Evolutionary conservation across 106 monocot species (phyloP).

Genomic region (Phalaenopsis equestris): DNA sequence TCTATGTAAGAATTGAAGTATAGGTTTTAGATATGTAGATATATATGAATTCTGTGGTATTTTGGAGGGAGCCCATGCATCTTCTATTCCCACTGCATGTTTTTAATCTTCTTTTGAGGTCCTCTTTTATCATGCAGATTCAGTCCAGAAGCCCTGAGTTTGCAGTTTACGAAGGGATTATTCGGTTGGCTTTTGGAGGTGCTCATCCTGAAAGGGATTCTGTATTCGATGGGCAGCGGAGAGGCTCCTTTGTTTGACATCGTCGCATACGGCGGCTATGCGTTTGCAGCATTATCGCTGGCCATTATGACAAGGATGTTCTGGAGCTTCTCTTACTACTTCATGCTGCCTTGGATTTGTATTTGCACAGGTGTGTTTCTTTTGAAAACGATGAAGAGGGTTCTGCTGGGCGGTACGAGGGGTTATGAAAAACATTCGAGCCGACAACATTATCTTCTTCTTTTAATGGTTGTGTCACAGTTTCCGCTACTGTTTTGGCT

Average conservation of each 20-base stretch:
- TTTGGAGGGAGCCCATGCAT: no score
- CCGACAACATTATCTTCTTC: conserved; percentile 29
- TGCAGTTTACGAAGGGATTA: conserved; percentile 39
- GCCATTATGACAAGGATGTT: conserved; percentile 21
- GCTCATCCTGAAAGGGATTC: conserved; percentile 26
- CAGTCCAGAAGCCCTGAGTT: conserved; percentile 27
- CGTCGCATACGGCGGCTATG: conserved; percentile 36
- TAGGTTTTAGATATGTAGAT: no score
- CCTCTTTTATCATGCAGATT: conserved; percentile 18
- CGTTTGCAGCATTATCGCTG: conserved; percentile 23
- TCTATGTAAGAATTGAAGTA: no score
- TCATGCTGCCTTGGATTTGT: conserved; percentile 31
- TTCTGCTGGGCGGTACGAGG: conserved; percentile 21
- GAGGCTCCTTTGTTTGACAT: conserved; percentile 34
- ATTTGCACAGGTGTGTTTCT: conserved; percentile 36
- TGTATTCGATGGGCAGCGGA: conserved; percentile 23
- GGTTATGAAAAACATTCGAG: conserved; percentile 26
- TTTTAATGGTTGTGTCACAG: conserved; percentile 29
- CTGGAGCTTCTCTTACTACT: conserved; percentile 29
- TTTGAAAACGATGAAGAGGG: conserved; percentile 43
- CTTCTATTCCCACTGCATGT: background rate
- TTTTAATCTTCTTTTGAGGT: background rate
- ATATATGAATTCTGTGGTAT: no score
- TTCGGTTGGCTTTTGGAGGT: conserved; percentile 26
- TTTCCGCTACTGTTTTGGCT: conserved; percentile 45